Evolutionary conservation across 176 grass and related monocot species (phyloP).

Genomic region (Poa pratensis): DNA sequence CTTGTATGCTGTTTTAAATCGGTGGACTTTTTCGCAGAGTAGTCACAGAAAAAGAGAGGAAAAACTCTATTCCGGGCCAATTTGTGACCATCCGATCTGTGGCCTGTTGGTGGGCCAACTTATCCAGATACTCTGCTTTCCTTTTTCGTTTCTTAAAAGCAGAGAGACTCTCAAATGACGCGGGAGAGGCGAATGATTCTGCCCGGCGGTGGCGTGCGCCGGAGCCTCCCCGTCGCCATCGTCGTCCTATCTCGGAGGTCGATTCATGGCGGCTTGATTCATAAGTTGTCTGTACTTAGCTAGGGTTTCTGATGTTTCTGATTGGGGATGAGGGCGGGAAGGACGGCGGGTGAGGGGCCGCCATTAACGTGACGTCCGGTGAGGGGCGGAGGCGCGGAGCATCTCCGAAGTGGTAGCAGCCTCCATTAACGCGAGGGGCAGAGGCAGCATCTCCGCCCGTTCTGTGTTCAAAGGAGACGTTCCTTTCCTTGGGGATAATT

Average conservation of each 20-base stretch:
- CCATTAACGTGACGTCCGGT: neutral
- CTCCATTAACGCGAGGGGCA: neutral
- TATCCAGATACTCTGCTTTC: neutral
- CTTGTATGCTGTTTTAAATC: too few species aligned
- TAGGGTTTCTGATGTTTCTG: neutral
- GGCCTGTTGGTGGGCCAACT: too few species aligned
- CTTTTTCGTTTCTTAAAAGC: neutral
- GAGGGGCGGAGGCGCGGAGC: neutral
- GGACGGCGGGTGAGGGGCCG: neutral
- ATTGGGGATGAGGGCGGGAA: neutral
- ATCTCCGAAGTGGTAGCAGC: neutral
- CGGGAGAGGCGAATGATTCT: neutral
- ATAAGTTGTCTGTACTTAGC: neutral
- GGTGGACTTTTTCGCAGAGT: too few species aligned
- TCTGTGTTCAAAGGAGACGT: neutral
- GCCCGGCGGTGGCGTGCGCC: neutral
- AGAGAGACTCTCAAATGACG: neutral
- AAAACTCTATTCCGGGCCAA: too few species aligned
- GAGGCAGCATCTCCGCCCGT: neutral
- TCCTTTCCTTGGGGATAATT: neutral
- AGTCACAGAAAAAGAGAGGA: too few species aligned
- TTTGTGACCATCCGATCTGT: too few species aligned
- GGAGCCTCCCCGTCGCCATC: neutral
- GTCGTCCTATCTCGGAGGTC: neutral
- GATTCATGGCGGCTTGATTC: neutral